Conservation (phyloP, 305 asterid genomes). For the Ilex paraguariensis region DNA sequence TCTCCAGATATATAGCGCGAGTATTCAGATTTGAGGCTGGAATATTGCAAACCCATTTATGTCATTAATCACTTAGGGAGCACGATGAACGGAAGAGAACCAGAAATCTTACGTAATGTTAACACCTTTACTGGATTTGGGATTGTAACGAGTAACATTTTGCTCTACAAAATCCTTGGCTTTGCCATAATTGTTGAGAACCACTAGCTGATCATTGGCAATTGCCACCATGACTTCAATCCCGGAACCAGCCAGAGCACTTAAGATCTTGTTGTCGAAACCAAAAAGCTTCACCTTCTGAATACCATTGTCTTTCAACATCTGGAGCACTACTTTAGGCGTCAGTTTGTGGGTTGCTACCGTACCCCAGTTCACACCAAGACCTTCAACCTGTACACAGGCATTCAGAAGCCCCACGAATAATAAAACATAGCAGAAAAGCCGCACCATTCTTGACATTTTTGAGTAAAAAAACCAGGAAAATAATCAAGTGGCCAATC, state of each 20-base stretch:
- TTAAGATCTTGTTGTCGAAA: not conserved
- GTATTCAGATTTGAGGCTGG: too few relatives aligned
- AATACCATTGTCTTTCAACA: constrained; percentile 5
- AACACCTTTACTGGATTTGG: not conserved
- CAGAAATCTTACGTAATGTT: not conserved
- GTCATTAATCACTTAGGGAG: too few relatives aligned
- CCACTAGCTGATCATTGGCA: not conserved
- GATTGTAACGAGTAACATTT: constrained; percentile 3
- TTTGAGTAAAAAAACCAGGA: too few relatives aligned
- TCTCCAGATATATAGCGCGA: too few relatives aligned
- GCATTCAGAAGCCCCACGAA: too few relatives aligned
- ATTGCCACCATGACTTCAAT: constrained; percentile 7
- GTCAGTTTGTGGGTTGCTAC: constrained; percentile 2
- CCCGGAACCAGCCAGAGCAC: constrained; percentile 6
- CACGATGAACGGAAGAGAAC: too few relatives aligned
- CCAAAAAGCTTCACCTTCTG: constrained; percentile 2
- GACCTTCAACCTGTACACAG: not conserved
- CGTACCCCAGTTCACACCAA: constrained; percentile 7
- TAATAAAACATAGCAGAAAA: too few relatives aligned
- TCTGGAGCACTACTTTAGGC: not conserved
- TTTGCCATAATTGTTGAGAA: not conserved
- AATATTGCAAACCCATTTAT: too few relatives aligned
- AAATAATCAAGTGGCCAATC: too few relatives aligned
- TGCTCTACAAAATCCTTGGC: not conserved
- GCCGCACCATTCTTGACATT: too few relatives aligned